Percentiles rank a stretch among this genome's conserved stretches.
These are phyloP conservation scores for Tetrapyrgos nigripes DNA, from an alignment of 1,284 basidiomycete genomes.

Conservation along the genomic window DNA sequence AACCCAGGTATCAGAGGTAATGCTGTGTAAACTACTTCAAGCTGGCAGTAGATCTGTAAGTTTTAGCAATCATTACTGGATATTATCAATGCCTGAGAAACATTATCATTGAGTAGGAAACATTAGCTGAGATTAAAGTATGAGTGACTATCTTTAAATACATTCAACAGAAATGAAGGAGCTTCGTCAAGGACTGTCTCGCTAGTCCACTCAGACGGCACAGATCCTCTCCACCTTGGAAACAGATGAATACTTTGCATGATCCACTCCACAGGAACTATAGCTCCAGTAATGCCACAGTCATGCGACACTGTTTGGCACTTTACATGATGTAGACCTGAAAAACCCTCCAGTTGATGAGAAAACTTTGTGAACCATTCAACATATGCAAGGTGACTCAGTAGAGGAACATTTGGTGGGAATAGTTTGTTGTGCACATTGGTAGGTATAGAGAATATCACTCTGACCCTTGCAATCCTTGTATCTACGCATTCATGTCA, in stretches of 20 bases:
- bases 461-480: constrained; percentile 9
- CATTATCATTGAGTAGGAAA: no score
- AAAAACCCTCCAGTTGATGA: background rate
- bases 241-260: constrained; percentile 26
- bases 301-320: background rate
- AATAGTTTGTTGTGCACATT: background rate
- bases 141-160: constrained; percentile 4
- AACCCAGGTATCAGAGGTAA: no score
- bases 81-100: no score
- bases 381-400: constrained; percentile 25
- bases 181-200: constrained; percentile 28
- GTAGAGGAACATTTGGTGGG: constrained; percentile 3
- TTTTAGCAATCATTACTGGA: no score
- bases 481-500: background rate
- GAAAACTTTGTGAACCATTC: constrained; percentile 24
- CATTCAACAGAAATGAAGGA: constrained; percentile 24
- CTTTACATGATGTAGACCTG: constrained; percentile 14
- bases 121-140: constrained; percentile 4
- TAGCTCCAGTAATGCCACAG: constrained; percentile 6
- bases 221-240: constrained; percentile 17
- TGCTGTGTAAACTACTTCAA: no score
- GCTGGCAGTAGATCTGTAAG: no score
- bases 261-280: constrained; percentile 24
- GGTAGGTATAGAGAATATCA: constrained; percentile 12
- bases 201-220: constrained; percentile 27